phyloP scores from a whole-genome alignment of 169 alveolate genomes.

The Plasmodium vivax region DNA sequence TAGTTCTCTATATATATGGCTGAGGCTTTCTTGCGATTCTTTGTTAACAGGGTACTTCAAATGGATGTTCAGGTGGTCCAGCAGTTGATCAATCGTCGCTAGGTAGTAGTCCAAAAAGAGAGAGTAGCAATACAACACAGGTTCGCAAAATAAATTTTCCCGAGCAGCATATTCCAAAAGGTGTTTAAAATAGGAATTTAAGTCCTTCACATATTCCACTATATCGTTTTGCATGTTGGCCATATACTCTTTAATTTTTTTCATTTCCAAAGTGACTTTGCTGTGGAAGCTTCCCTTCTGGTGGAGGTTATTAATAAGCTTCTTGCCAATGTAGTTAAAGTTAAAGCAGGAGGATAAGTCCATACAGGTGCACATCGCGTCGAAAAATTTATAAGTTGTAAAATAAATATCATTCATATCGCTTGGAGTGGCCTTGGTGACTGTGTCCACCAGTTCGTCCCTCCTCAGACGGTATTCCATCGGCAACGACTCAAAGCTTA shows the following conservation, averaged over 20 bases:
- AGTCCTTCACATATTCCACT: slow-evolving; percentile 9
- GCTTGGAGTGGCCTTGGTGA: background rate
- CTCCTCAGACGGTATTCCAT: background rate
- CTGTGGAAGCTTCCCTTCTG: background rate
- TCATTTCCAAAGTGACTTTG: background rate
- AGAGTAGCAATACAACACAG: slow-evolving; percentile 9
- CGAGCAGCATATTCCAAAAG: background rate
- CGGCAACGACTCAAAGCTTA: slow-evolving; percentile 11
- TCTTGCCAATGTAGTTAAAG: slow-evolving; percentile 7
- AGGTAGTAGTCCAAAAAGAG: slow-evolving; percentile 36
- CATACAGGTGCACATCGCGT: background rate
- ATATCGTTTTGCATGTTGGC: background rate
- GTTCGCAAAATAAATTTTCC: slow-evolving; percentile 4
- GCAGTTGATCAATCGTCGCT: background rate
- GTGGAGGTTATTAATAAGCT: background rate
- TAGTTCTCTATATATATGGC: background rate
- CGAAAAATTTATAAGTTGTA: background rate
- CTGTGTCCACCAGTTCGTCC: background rate
- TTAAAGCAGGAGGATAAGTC: background rate
- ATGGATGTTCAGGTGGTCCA: background rate
- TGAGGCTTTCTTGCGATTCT: background rate
- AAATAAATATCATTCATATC: slow-evolving; percentile 13
- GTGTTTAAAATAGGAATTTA: background rate
- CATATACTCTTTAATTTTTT: background rate
- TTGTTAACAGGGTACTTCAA: background rate